Evolutionary conservation across 2,329 filamentous ascomycete species (phyloP), one percentile per base, ranked within the genome.

Genomic region (Colletotrichum noveboracense): DNA sequence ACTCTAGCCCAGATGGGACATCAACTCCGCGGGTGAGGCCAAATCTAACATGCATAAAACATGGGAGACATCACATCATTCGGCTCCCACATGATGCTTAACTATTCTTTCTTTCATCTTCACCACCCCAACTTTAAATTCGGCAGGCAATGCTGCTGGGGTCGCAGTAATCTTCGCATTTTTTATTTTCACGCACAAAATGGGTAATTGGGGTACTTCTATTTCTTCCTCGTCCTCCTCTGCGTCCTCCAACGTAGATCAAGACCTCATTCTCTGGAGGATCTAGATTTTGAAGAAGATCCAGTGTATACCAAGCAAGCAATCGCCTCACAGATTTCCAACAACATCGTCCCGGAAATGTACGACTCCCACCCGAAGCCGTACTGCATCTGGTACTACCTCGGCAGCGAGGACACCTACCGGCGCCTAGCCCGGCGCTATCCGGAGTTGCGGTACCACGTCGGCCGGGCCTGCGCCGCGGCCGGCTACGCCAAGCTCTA

Each of bases 361-460:
- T 7, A 21, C 16, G 58, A 74, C 56, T 62, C 75, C 13, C 78
- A 81, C 18, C 62, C 80, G n/a, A 69, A 34, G 66, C 84, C 82
- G 5, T 86, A 86, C 77, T 86, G 84, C 72, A 85, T 87, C 55
- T 87, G 85, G 85, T 76, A 85, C 73, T 80, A 85, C 1, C 38
- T 82, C 0, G 82, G 85, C 4, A 74, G 70, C 2, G 83, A 87
- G 71, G 80, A 82, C 1, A 87, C 84, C 2, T 85, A 84, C 66
- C 81, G 84, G 4, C 64, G 75, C 7, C 71, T 87, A 10, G 82
- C 76, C 13, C 43, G 66, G 7, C 76, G 75, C 3, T 87, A 83
- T 76, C 85, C 84, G 2, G 32, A 78, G 7, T 80, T 85, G 82
- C 34, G 76, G 16, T 86, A 86, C 66, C 82, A 85, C 30, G 82